Evolutionary conservation across 305 asterid genomes (phyloP).

Genomic region (Nicotiana rustica): DNA sequence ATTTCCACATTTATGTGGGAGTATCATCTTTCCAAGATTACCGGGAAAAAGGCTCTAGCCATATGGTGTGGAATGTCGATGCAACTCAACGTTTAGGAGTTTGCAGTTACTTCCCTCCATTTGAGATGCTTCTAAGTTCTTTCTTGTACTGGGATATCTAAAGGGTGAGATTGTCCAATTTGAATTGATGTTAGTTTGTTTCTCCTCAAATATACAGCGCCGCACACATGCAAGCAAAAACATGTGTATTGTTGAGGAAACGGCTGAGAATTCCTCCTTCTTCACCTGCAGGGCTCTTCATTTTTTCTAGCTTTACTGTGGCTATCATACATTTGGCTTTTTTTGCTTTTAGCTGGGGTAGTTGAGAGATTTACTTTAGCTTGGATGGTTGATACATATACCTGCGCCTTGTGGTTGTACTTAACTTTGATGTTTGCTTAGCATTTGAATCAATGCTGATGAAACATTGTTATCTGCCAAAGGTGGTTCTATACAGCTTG

Average conservation of each 20-base stretch:
- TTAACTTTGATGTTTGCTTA: background rate
- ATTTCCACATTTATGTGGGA: slow-evolving; percentile 6
- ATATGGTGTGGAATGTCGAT: slow-evolving; percentile 20
- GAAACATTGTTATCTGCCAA: background rate
- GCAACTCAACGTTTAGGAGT: slow-evolving; percentile 7
- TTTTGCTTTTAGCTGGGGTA: too few relatives aligned
- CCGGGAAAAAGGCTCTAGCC: slow-evolving; percentile 4
- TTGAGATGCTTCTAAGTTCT: slow-evolving; percentile 25
- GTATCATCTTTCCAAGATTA: slow-evolving; percentile 7
- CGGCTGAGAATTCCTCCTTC: slow-evolving; percentile 1
- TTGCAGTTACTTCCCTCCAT: slow-evolving; percentile 9
- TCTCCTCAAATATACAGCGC: slow-evolving; percentile 16
- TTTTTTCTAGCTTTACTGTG: slow-evolving; percentile 18
- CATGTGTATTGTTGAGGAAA: slow-evolving; percentile 23
- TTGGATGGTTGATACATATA: slow-evolving; percentile 17
- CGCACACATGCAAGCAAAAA: background rate
- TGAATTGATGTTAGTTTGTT: background rate
- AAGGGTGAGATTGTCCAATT: slow-evolving; percentile 27
- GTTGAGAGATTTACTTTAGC: too few relatives aligned
- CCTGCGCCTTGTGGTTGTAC: background rate
- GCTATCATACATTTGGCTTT: background rate
- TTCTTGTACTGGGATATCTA: background rate
- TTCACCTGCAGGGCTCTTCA: background rate
- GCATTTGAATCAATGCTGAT: background rate
- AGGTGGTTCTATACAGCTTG: slow-evolving; percentile 7